phyloP scores from a whole-genome alignment of 352 stramenopile genomes.

The Pythium aquatile region DNA sequence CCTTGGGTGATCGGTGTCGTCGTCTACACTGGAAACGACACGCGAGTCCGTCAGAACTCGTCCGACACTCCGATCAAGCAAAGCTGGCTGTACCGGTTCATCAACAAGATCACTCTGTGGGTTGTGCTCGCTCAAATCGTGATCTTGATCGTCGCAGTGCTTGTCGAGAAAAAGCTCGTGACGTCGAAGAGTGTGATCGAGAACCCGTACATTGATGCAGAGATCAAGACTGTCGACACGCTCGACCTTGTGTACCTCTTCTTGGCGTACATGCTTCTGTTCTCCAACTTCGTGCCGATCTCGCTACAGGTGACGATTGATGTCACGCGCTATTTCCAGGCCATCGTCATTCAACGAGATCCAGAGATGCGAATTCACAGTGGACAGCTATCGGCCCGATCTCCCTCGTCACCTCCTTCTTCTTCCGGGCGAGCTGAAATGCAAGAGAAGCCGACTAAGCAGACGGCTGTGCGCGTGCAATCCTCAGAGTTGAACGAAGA shows the following conservation, averaged over 20 bases:
- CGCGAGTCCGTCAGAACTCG: slow-evolving; percentile 82
- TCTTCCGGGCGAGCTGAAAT: background rate
- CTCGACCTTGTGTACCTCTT: slow-evolving; percentile 31
- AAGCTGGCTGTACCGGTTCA: slow-evolving; percentile 69
- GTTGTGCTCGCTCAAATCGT: slow-evolving; percentile 70
- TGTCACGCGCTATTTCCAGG: slow-evolving; percentile 83
- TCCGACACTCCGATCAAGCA: slow-evolving; percentile 71
- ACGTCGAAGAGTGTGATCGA: slow-evolving; percentile 27
- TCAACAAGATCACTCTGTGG: slow-evolving; percentile 80
- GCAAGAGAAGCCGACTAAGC: background rate
- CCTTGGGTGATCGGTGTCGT: slow-evolving; percentile 43
- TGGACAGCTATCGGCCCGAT: slow-evolving; percentile 21
- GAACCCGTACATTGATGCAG: slow-evolving; percentile 45
- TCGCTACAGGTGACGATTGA: slow-evolving; percentile 90
- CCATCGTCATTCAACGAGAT: slow-evolving; percentile 65
- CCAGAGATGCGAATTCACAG: slow-evolving; percentile 44
- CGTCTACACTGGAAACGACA: slow-evolving; percentile 87
- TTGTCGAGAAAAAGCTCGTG: slow-evolving; percentile 43
- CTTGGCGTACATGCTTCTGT: slow-evolving; percentile 88
- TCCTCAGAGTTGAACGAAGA: slow-evolving; percentile 89
- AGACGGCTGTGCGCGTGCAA: slow-evolving; percentile 12
- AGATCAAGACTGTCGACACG: slow-evolving; percentile 13
- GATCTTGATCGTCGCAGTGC: slow-evolving; percentile 48
- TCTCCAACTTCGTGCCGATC: slow-evolving; percentile 92
- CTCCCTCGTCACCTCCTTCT: background rate